Base-by-base conservation (phyloP, 2,329 filamentous ascomycete species). In the Chaetomiaceae sp. region DNA sequence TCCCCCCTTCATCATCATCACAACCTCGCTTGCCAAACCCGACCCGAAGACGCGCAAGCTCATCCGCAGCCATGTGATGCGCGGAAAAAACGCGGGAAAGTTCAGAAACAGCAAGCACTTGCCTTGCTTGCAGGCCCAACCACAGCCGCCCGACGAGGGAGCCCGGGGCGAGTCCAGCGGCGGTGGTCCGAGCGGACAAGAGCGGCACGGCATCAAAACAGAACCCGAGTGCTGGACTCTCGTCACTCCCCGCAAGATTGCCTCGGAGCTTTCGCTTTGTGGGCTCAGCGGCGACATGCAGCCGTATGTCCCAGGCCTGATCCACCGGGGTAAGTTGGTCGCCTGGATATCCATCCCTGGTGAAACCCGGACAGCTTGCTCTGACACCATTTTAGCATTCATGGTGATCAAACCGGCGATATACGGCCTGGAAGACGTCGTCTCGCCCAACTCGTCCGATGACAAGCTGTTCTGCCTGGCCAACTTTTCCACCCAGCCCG, bases 21-120 rank as follows among this genome's bases (percentile, higher is more conserved):
- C 14, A 17, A 54, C 51, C 5, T 50, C 52, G 0, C 47, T 50
- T n/a, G 47, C 39, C 37, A 61, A 64, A 49, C 61, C 63, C 47
- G 42, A 55, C 36, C 14, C 38, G 3, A 31, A 45, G 7, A 64
- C 61, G 3, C 62, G 62, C 45, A 61, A 57, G 45, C 43, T 59
- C 15, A 66, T 66, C 36, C 63, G 64, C 37, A 64, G 64, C 53
- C 61, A 66, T 63, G 63, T 64, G 9, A 66, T 66, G 64, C 61
- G 62, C 14, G 63, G 61, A 3, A 65, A 64, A 45, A 66, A 66
- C 27, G 59, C 53, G 14, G 57, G 63, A 48, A 53, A 53, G 45
- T 43, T 14, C 25, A 43, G 36, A 47, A 43, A 31, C 49, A 53
- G 37, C 36, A 51, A 23, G 19, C 14, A 19, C 11, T 23, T 12